Conservation (phyloP, 768 basidiomycete genomes). For the Xerocomellus amylosporus region DNA sequence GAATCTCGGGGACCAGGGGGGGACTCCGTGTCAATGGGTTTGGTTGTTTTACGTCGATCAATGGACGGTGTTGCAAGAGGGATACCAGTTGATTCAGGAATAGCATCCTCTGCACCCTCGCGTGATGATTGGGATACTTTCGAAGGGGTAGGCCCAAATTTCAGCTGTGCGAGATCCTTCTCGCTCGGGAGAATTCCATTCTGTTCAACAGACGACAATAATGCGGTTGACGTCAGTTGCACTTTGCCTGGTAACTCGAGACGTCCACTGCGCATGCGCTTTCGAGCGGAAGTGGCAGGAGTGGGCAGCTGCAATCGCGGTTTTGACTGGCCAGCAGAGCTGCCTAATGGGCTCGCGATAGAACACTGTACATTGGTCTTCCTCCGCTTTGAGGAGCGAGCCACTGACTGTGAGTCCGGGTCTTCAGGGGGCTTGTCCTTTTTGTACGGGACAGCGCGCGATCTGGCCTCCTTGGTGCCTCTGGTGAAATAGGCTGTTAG, state of each 20-base stretch:
- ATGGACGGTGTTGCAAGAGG: slow-evolving; percentile 12
- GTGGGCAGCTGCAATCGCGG: slow-evolving; percentile 23
- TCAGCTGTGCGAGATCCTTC: slow-evolving; percentile 3
- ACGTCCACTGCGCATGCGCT: slow-evolving; percentile 1
- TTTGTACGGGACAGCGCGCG: neutral
- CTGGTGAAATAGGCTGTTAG: slow-evolving; percentile 28
- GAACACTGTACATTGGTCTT: slow-evolving; percentile 4
- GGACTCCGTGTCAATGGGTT: neutral
- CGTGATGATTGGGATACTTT: neutral
- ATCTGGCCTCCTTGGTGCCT: slow-evolving; percentile 9
- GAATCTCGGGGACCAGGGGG: neutral
- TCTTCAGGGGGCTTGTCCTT: slow-evolving; percentile 2
- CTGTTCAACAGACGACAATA: neutral
- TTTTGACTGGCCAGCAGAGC: slow-evolving; percentile 2
- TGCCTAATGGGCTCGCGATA: neutral
- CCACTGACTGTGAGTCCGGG: slow-evolving; percentile 1
- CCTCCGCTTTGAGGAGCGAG: slow-evolving; percentile 19
- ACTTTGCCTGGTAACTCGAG: neutral
- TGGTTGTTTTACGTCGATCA: neutral
- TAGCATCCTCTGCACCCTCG: neutral
- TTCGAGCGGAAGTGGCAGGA: slow-evolving; percentile 21
- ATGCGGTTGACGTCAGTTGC: neutral
- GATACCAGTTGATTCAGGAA: neutral
- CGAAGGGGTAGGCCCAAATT: neutral
- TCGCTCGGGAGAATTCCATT: neutral